Evolutionary conservation across 2,329 filamentous ascomycete species (phyloP).

Genomic region (Cercospora janseana): DNA sequence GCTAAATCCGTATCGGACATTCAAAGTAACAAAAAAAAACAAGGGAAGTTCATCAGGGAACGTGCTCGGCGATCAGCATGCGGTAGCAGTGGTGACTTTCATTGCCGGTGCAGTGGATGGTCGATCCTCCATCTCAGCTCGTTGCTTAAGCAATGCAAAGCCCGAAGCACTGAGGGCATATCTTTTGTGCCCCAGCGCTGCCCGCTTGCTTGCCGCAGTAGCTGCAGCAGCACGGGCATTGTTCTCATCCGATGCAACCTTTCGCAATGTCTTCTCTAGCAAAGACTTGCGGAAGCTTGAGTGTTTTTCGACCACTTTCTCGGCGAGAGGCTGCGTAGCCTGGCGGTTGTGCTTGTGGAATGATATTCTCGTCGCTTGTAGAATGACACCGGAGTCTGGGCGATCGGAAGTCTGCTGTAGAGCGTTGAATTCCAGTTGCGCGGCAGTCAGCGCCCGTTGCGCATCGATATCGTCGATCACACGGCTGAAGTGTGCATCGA

Average conservation of each 20-base stretch:
- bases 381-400: conserved; percentile 20
- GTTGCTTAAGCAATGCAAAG: conserved; percentile 16
- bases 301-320: not conserved
- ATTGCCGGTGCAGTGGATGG: not conserved
- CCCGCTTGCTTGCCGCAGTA: not conserved
- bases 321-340: not conserved
- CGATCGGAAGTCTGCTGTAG: conserved; percentile 6
- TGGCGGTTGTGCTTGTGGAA: conserved; percentile 3
- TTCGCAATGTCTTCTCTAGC: conserved; percentile 14
- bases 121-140: conserved; percentile 5
- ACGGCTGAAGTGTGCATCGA: conserved; percentile 24
- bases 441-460: conserved; percentile 5
- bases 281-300: conserved; percentile 11
- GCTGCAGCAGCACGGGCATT: conserved; percentile 6
- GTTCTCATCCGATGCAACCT: conserved; percentile 5
- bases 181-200: conserved; percentile 11
- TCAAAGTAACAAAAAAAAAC: too few species aligned
- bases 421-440: conserved; percentile 11
- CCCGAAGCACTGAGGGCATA: conserved; percentile 17
- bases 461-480: conserved; percentile 21
- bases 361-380: conserved; percentile 7
- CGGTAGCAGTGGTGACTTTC: not conserved
- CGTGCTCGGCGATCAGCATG: too few species aligned
- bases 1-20: too few species aligned
- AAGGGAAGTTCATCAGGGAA: too few species aligned